Base-by-base conservation (phyloP, 2,329 filamentous ascomycete genomes). In the Clathrospora elynae region DNA sequence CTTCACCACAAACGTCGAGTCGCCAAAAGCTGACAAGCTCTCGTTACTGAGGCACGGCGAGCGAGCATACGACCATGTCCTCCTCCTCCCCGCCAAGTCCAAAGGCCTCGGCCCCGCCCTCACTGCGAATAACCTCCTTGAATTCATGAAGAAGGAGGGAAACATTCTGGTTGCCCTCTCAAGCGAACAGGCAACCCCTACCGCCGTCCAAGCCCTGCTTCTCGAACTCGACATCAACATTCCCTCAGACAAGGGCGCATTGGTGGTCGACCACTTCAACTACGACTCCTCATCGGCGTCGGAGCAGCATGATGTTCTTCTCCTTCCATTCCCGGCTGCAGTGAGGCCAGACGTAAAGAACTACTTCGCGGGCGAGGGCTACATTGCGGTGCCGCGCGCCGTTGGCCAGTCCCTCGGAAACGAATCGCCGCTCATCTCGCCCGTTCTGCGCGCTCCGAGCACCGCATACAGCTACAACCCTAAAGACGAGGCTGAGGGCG, bases 191-290 rank as follows among this genome's bases (percentile, higher is more conserved):
- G 73, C 86, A 11, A 85, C 87, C 2, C 84, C 92, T 10, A 83
- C 82, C 40, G 83, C 88, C 33, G 75, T 96, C 59, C 83, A 84
- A 55, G 86, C 87, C 28, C 79, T 95, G 42, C 87, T 97, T 36
- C 77, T 88, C 62, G 90, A 97, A 73, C 79, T 96, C 69, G 92
- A 96, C 67, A 87, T 99, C 64, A 78, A 85, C 56, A 82, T 96
- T n/a, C 89, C 93, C 25, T 74, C 83, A 23, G 92, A 96, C 72
- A 88, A 91, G 63, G 89, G 86, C 42, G 85, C 88, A 43, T 77
- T 92, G 44, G 86, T 96, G 5, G 86, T 97, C 49, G 93, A 97
- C 73, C 93, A 99, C 77, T 96, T 97, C 83, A 87, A 89, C 75
- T 93, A 93, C 74, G 92, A 97, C 65, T 78, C 80, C 42, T 59